Conservation (phyloP, 371 early-diverging fungal genomes). For the Coemansia sp. region DNA sequence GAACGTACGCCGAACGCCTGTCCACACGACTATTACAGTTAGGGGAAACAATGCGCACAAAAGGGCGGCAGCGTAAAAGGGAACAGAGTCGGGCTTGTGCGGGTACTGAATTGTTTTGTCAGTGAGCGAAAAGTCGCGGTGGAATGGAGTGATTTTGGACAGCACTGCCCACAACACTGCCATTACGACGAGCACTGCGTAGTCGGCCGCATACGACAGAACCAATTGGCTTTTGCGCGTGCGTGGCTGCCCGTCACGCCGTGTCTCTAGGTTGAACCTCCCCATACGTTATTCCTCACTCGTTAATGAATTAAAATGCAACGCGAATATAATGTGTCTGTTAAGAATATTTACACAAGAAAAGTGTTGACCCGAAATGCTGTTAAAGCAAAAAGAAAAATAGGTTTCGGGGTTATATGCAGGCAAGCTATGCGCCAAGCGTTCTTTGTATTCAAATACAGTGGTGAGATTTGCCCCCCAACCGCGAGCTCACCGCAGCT, state of each 20-base stretch:
- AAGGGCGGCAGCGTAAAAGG: constrained; percentile 60
- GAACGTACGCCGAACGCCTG: constrained; percentile 56
- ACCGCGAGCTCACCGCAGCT: constrained; percentile 44
- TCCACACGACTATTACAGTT: constrained; percentile 54
- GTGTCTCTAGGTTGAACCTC: constrained; percentile 5
- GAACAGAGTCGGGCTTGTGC: constrained; percentile 61
- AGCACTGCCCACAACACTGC: constrained; percentile 59
- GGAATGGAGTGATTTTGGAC: constrained; percentile 65
- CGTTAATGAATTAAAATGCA: neutral
- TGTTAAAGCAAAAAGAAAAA: neutral
- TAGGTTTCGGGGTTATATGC: neutral
- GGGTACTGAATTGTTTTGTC: constrained; percentile 70
- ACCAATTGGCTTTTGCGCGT: constrained; percentile 47
- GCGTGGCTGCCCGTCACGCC: constrained; percentile 34
- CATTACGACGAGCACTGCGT: constrained; percentile 64
- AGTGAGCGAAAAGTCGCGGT: constrained; percentile 67
- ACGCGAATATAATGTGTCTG: neutral
- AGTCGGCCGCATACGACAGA: constrained; percentile 66
- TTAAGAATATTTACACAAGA: neutral
- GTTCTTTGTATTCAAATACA: too few species aligned
- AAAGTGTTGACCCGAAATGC: too few species aligned
- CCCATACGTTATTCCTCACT: neutral
- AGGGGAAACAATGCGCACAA: constrained; percentile 63
- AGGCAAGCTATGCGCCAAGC: too few species aligned
- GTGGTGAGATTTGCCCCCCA: too few species aligned